phyloP scores from a whole-genome alignment of 768 basidiomycete species.

The Boletus coccyginus region DNA sequence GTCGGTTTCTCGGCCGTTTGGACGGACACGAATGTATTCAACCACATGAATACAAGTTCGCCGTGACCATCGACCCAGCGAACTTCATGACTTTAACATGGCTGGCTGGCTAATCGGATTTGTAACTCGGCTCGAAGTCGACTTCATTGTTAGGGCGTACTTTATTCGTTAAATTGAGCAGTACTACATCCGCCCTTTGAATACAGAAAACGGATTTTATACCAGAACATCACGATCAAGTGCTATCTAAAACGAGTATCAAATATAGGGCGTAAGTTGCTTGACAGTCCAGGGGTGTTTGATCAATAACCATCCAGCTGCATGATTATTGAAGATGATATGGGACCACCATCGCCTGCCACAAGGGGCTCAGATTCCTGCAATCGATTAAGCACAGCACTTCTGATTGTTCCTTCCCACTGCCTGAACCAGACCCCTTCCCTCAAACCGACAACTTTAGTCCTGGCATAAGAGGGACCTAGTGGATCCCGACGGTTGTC shows the following conservation, averaged over 20 bases:
- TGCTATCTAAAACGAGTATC: not conserved
- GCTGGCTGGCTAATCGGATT: not conserved
- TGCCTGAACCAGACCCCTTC: constrained; percentile 79
- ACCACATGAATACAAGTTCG: constrained; percentile 9
- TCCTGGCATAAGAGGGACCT: constrained; percentile 29
- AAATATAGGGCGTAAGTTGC: not conserved
- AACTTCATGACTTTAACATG: not conserved
- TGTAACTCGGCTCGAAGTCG: not conserved
- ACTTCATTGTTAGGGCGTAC: not conserved
- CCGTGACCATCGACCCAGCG: not conserved
- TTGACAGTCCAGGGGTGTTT: not conserved
- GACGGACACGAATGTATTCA: constrained; percentile 28
- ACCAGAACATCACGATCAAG: not conserved
- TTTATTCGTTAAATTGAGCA: constrained; percentile 21
- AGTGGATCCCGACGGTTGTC: constrained; percentile 22
- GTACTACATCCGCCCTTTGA: constrained; percentile 5
- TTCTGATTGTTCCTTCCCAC: constrained; percentile 70
- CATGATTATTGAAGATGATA: constrained; percentile 9
- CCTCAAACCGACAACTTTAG: constrained; percentile 51
- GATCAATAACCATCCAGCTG: constrained; percentile 26
- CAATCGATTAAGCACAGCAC: constrained; percentile 50
- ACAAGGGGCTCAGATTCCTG: constrained; percentile 34
- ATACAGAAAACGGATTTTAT: constrained; percentile 3
- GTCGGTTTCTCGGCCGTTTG: constrained; percentile 28
- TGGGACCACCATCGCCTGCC: constrained; percentile 24